These are phyloP conservation scores for Lophium mytilinum DNA, from an alignment of 495 filamentous ascomycete species.

Conservation along the genomic window DNA sequence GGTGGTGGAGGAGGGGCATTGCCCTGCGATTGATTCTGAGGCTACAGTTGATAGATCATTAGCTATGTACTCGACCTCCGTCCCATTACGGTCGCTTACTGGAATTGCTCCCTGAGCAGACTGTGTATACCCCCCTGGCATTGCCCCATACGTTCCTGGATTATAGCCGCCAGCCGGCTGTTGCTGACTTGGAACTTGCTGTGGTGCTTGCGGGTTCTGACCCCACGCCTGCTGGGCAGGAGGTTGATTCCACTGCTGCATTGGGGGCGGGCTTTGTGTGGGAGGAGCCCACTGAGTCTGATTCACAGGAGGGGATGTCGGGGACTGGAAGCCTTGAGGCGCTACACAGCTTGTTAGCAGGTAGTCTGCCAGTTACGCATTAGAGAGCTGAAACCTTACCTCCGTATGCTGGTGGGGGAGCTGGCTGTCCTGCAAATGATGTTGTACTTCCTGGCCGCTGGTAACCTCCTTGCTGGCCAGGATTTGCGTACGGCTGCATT, in stretches of 20 bases:
- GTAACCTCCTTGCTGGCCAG: slow-evolving; percentile 4
- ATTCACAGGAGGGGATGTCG: slow-evolving; percentile 6
- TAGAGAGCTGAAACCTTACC: slow-evolving; percentile 2
- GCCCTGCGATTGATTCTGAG: slow-evolving; percentile 10
- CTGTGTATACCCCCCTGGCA: slow-evolving; percentile 16
- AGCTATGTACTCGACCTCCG: background rate
- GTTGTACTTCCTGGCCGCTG: slow-evolving; percentile 18
- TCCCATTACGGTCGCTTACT: background rate
- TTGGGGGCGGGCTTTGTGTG: slow-evolving; percentile 1
- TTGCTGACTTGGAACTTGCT: slow-evolving; percentile 1
- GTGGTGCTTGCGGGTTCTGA: background rate
- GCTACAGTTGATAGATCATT: background rate
- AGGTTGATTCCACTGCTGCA: slow-evolving; percentile 14
- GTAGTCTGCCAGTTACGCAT: background rate
- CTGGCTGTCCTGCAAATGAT: slow-evolving; percentile 14
- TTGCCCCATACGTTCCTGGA: slow-evolving; percentile 18
- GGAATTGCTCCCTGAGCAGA: slow-evolving; percentile 2
- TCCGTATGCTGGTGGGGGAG: slow-evolving; percentile 20
- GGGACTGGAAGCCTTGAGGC: slow-evolving; percentile 15
- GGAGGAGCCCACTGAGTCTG: slow-evolving; percentile 17
- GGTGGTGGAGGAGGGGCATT: slow-evolving; percentile 19
- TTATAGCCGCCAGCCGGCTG: slow-evolving; percentile 14
- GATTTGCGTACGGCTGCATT: slow-evolving; percentile 18
- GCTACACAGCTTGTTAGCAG: background rate
- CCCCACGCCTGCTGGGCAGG: slow-evolving; percentile 3